Evolutionary conservation across 305 asterid species (phyloP).

Genomic region (Fraxinus ornus): DNA sequence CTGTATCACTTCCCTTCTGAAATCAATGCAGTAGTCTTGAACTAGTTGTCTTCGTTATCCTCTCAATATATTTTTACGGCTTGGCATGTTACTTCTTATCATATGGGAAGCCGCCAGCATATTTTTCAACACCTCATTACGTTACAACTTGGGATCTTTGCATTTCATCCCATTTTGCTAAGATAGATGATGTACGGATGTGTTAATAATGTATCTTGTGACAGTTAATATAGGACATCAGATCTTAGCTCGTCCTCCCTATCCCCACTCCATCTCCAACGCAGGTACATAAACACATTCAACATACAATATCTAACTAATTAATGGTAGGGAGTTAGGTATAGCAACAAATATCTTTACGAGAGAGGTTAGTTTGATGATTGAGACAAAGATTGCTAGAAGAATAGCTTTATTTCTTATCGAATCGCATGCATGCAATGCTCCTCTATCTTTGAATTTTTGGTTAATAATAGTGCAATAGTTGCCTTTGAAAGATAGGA

Average conservation of each 20-base stretch:
- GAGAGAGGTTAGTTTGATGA: background rate
- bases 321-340: background rate
- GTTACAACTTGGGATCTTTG: background rate
- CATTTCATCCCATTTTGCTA: background rate
- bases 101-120: background rate
- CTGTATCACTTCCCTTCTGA: background rate
- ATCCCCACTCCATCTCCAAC: background rate
- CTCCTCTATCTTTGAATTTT: slow-evolving; percentile 3
- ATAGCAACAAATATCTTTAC: background rate
- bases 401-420: background rate
- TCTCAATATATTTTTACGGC: background rate
- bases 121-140: background rate
- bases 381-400: background rate
- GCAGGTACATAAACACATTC: background rate
- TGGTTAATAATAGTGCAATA: background rate
- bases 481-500: background rate
- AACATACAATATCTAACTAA: background rate
- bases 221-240: background rate
- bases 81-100: background rate
- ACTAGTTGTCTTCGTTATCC: background rate
- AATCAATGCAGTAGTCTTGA: background rate
- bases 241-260: background rate
- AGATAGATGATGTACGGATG: background rate
- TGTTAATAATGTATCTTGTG: background rate
- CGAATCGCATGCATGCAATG: slow-evolving; percentile 4